Conservation (phyloP, 164 flowering plant genomes). For the Vitis vinifera region DNA sequence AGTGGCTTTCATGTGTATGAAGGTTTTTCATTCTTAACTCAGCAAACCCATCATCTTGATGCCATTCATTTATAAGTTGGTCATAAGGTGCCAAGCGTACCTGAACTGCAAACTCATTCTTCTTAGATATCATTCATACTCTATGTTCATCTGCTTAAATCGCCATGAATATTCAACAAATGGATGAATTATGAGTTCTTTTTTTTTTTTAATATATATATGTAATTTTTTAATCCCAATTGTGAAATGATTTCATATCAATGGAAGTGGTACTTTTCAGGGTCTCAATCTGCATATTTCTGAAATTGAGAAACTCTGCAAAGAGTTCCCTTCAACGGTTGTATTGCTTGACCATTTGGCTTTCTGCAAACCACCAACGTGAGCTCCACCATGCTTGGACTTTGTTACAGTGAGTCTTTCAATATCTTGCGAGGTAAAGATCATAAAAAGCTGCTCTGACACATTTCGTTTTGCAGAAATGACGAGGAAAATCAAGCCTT, state of each 20-base stretch:
- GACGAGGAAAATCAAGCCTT: conserved; percentile 55
- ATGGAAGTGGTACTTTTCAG: conserved; percentile 32
- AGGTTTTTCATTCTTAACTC: conserved; percentile 37
- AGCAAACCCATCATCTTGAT: not conserved
- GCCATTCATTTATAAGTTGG: not conserved
- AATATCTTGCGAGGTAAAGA: conserved; percentile 4
- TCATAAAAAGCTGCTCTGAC: not conserved
- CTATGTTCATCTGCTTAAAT: too few relatives aligned
- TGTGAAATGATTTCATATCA: not conserved
- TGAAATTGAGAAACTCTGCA: conserved; percentile 81
- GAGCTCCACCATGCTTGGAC: conserved; percentile 12
- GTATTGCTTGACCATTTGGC: conserved; percentile 86
- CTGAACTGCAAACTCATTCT: too few relatives aligned
- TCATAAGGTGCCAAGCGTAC: too few relatives aligned
- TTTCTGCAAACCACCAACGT: conserved; percentile 91
- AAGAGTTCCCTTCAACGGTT: conserved; percentile 74
- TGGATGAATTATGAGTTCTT: too few relatives aligned
- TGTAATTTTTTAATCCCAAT: not conserved
- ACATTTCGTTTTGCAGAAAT: conserved; percentile 42
- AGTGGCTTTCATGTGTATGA: conserved; percentile 93
- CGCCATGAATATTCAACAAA: too few relatives aligned
- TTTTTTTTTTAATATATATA: too few relatives aligned
- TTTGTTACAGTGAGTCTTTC: conserved; percentile 5
- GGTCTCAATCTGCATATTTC: conserved; percentile 77
- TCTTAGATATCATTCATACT: too few relatives aligned